Evolutionary conservation across 2,329 filamentous ascomycete species (phyloP).

Genomic region (Pezicula radicicola): DNA sequence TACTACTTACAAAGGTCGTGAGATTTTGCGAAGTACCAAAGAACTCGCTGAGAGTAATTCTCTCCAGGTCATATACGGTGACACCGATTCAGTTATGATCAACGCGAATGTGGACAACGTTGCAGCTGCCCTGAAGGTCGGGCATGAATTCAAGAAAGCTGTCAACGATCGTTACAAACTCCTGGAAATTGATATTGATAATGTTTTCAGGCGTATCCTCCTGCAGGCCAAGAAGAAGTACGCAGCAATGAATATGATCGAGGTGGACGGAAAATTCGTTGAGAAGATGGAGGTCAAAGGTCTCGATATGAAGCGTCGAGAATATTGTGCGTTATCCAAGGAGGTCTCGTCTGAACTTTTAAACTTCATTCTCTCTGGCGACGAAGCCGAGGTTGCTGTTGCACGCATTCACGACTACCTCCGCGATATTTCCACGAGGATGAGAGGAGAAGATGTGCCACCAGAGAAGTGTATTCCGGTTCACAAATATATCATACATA

Average conservation of each 20-base stretch:
- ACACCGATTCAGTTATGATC: constrained; percentile 99
- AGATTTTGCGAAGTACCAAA: constrained; percentile 95
- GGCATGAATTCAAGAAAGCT: constrained; percentile 88
- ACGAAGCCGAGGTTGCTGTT: constrained; percentile 85
- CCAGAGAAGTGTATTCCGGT: constrained; percentile 73
- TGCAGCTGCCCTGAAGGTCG: constrained; percentile 84
- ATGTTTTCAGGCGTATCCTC: constrained; percentile 88
- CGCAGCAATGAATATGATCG: constrained; percentile 89
- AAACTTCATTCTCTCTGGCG: constrained; percentile 92
- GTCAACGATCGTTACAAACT: constrained; percentile 93
- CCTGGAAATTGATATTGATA: constrained; percentile 97
- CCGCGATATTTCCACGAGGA: constrained; percentile 76
- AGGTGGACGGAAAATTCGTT: constrained; percentile 82
- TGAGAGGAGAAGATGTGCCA: constrained; percentile 76
- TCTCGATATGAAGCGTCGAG: constrained; percentile 94
- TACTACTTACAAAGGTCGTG: constrained; percentile 94
- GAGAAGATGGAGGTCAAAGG: constrained; percentile 98
- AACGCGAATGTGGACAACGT: constrained; percentile 97
- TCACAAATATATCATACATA: constrained; percentile 95
- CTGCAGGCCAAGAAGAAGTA: constrained; percentile 99
- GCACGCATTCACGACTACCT: constrained; percentile 92
- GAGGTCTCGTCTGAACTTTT: constrained; percentile 87
- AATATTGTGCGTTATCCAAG: constrained; percentile 94
- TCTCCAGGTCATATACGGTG: constrained; percentile 95
- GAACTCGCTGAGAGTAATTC: constrained; percentile 89